These are phyloP conservation scores for Ophiostoma ulmi DNA, from an alignment of 2,329 filamentous ascomycete genomes.

Conservation along the genomic window DNA sequence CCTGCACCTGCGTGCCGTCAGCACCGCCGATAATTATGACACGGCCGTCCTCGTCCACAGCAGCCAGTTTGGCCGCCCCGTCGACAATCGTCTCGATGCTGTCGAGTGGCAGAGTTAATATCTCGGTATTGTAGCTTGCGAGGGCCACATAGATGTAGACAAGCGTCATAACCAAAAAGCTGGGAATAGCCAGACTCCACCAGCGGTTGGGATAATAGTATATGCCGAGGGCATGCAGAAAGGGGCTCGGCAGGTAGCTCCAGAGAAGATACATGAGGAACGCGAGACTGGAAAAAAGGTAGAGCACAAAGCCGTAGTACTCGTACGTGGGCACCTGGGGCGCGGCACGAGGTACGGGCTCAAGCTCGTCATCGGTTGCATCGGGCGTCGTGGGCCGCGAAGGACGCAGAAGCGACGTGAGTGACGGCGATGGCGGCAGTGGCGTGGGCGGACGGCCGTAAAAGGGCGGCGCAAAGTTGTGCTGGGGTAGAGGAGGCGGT, in stretches of 20 bases:
- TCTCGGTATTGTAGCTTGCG: slow-evolving; percentile 82
- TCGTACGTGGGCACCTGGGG: slow-evolving; percentile 98
- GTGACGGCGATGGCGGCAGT: slow-evolving; percentile 81
- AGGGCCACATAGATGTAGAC: slow-evolving; percentile 93
- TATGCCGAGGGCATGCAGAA: slow-evolving; percentile 88
- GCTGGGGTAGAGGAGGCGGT: slow-evolving; percentile 44
- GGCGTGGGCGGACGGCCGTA: slow-evolving; percentile 96
- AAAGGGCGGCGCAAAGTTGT: slow-evolving; percentile 73
- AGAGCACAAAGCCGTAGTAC: slow-evolving; percentile 97
- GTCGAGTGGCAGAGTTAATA: slow-evolving; percentile 73
- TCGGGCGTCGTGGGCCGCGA: slow-evolving; percentile 92
- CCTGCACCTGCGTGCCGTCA: slow-evolving; percentile 22
- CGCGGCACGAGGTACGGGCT: slow-evolving; percentile 73
- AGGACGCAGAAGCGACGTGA: slow-evolving; percentile 85
- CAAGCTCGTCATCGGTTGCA: slow-evolving; percentile 78
- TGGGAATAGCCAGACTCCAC: slow-evolving; percentile 92
- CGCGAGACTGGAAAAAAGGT: slow-evolving; percentile 76
- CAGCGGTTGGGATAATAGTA: slow-evolving; percentile 96
- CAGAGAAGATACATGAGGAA: slow-evolving; percentile 72
- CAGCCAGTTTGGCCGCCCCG: slow-evolving; percentile 78
- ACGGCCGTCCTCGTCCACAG: slow-evolving; percentile 48
- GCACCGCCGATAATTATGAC: slow-evolving; percentile 24
- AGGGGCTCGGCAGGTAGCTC: slow-evolving; percentile 87
- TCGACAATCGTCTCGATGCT: slow-evolving; percentile 89
- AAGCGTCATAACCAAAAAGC: slow-evolving; percentile 81